Percentiles rank a stretch among this genome's conserved stretches.
Conservation (phyloP, 192 early-diverging fungal genomes). For the Coemansia sp. region DNA sequence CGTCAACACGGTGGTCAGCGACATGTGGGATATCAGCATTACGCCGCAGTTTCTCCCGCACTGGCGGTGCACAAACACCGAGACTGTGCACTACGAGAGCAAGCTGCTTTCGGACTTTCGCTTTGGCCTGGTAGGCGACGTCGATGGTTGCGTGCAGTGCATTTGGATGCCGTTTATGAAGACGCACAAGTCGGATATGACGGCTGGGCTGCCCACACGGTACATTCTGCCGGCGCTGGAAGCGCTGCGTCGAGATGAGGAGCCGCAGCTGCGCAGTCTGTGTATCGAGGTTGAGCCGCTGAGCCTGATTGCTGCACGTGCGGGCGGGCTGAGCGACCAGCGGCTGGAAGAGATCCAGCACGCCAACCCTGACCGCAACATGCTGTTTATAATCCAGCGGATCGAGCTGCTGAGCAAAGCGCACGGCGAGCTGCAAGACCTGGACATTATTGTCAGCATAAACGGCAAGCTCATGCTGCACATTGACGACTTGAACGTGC, state of each 20-base stretch:
- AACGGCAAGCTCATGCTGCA: slow-evolving; percentile 64
- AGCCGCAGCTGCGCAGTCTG: slow-evolving; percentile 58
- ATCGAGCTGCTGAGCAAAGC: slow-evolving; percentile 60
- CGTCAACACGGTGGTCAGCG: slow-evolving; percentile 64
- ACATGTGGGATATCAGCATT: slow-evolving; percentile 58
- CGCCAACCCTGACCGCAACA: slow-evolving; percentile 53
- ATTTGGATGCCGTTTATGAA: slow-evolving; percentile 39
- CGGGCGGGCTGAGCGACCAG: slow-evolving; percentile 58
- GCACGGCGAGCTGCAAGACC: slow-evolving; percentile 59
- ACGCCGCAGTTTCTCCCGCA: slow-evolving; percentile 17
- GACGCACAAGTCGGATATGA: slow-evolving; percentile 54
- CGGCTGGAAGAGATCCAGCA: slow-evolving; percentile 62
- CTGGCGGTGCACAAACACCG: slow-evolving; percentile 49
- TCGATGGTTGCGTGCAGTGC: slow-evolving; percentile 30
- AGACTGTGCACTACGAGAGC: slow-evolving; percentile 35
- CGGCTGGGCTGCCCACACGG: slow-evolving; percentile 54
- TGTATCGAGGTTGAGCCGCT: slow-evolving; percentile 65
- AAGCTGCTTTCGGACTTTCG: slow-evolving; percentile 18
- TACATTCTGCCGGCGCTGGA: slow-evolving; percentile 56
- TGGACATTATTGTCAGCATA: slow-evolving; percentile 69
- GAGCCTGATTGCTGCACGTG: slow-evolving; percentile 61
- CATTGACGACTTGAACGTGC: slow-evolving; percentile 60
- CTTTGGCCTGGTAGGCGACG: slow-evolving; percentile 46
- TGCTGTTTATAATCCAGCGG: slow-evolving; percentile 60
- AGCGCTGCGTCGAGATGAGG: slow-evolving; percentile 52